Evolutionary conservation across 2,329 filamentous ascomycete species (phyloP).

Genomic region (Colletotrichum lindemuthianum): DNA sequence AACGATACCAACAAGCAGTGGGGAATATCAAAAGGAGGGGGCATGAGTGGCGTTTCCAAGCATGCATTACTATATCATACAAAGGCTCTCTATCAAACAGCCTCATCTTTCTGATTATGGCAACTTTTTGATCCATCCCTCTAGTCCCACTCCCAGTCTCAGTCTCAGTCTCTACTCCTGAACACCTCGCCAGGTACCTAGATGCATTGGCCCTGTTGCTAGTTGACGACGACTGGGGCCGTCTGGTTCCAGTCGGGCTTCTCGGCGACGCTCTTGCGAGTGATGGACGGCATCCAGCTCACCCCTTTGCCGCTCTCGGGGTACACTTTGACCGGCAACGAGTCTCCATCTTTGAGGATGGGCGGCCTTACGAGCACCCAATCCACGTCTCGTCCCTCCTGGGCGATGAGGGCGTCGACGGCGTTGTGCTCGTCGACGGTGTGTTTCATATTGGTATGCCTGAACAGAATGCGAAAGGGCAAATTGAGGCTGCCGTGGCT

Average conservation of each 20-base stretch:
- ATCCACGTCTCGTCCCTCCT: conserved; percentile 41
- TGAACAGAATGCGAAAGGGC: conserved; percentile 56
- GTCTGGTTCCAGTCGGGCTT: conserved; percentile 51
- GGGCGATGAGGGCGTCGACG: conserved; percentile 53
- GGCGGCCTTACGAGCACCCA: conserved; percentile 58
- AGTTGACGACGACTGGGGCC: conserved; percentile 58
- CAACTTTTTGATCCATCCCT: background rate
- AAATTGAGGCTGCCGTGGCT: conserved; percentile 54
- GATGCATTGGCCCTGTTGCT: conserved; percentile 40
- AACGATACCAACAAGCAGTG: conserved; percentile 33
- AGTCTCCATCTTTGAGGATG: conserved; percentile 53
- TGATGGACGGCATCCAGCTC: conserved; percentile 50
- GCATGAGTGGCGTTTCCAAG: conserved; percentile 26
- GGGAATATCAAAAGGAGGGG: conserved; percentile 21
- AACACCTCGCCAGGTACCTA: too few relatives aligned
- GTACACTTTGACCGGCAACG: conserved; percentile 49
- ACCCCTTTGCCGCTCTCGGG: conserved; percentile 54
- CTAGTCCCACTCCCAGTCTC: background rate
- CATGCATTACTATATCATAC: conserved; percentile 24
- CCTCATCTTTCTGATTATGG: background rate
- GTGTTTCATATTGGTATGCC: conserved; percentile 55
- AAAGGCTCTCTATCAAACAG: background rate
- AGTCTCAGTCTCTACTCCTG: background rate
- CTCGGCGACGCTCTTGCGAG: conserved; percentile 54
- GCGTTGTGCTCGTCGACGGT: conserved; percentile 59